phyloP scores from a whole-genome alignment of 352 stramenopile genomes.

The Globisporangium sylvaticum region DNA sequence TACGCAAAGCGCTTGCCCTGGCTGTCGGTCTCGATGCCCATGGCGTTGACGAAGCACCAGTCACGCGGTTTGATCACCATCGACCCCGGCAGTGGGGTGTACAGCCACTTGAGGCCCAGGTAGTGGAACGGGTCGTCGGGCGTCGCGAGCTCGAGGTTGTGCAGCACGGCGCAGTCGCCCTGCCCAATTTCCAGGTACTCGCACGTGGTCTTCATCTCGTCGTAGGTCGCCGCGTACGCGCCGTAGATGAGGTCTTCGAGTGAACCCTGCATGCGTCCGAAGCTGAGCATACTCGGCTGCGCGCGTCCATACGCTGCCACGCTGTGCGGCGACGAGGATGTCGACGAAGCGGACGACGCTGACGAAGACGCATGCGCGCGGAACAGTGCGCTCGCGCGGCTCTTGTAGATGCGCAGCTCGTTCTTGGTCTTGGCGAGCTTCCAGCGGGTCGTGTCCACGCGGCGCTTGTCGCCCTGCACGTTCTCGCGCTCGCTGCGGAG shows the following conservation, averaged over 20 bases:
- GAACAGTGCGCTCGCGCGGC: conserved; percentile 4
- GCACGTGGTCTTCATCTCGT: conserved; percentile 37
- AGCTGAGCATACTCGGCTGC: conserved; percentile 32
- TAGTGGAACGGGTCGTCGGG: conserved; percentile 40
- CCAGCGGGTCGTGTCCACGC: conserved; percentile 39
- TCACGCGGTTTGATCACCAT: conserved; percentile 23
- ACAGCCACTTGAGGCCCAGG: conserved; percentile 48
- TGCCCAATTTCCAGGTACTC: conserved; percentile 26
- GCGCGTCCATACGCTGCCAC: background rate
- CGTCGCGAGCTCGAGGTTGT: conserved; percentile 36
- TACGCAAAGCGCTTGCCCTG: conserved; percentile 32
- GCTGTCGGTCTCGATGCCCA: conserved; percentile 32
- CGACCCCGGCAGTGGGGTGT: conserved; percentile 28
- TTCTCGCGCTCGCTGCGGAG: conserved; percentile 29
- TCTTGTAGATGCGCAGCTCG: conserved; percentile 36
- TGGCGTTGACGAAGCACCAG: conserved; percentile 36
- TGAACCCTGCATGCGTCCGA: conserved; percentile 40
- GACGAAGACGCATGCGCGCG: conserved; percentile 34
- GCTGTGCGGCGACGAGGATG: background rate
- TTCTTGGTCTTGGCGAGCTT: conserved; percentile 37
- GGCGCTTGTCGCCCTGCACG: conserved; percentile 19
- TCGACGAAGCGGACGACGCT: conserved; percentile 9
- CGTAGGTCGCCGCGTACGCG: conserved; percentile 32
- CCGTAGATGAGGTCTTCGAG: conserved; percentile 58
- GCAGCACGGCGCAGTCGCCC: conserved; percentile 38